These are phyloP conservation scores for Bimuria novae-zelandiae DNA, from an alignment of 2,329 filamentous ascomycete genomes.

Conservation along the genomic window DNA sequence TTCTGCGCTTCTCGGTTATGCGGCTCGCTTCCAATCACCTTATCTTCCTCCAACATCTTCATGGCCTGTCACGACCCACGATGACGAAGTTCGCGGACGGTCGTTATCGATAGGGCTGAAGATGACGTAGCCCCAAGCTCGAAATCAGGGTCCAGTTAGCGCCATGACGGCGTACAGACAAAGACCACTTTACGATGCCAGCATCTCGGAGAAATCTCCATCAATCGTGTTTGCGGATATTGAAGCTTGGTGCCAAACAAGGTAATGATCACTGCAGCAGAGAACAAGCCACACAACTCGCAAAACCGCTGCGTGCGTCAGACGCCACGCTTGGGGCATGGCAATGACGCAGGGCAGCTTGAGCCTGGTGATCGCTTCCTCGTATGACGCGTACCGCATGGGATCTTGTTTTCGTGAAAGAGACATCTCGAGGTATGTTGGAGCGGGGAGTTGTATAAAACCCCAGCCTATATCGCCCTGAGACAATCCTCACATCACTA, in stretches of 20 bases:
- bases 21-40: background rate
- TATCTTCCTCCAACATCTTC: background rate
- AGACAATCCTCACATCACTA: constrained; percentile 1
- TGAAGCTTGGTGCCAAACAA: background rate
- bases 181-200: no score
- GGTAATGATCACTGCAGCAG: constrained; percentile 1
- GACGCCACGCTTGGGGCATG: constrained; percentile 5
- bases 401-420: constrained; percentile 11
- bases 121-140: constrained; percentile 4
- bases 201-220: no score
- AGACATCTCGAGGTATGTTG: no score
- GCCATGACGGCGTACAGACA: constrained; percentile 7
- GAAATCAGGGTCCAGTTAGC: constrained; percentile 11
- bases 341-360: constrained; percentile 7
- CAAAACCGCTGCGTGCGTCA: constrained; percentile 5
- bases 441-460: constrained; percentile 9
- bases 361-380: constrained; percentile 4
- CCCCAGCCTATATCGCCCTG: background rate
- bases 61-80: background rate
- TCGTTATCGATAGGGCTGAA: constrained; percentile 9
- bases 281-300: constrained; percentile 1
- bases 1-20: background rate
- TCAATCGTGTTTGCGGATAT: no score
- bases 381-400: background rate
- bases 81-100: constrained; percentile 6